Conservation (phyloP, 2,329 filamentous ascomycete genomes). For the Arthrobotrys pseudoclavata region DNA sequence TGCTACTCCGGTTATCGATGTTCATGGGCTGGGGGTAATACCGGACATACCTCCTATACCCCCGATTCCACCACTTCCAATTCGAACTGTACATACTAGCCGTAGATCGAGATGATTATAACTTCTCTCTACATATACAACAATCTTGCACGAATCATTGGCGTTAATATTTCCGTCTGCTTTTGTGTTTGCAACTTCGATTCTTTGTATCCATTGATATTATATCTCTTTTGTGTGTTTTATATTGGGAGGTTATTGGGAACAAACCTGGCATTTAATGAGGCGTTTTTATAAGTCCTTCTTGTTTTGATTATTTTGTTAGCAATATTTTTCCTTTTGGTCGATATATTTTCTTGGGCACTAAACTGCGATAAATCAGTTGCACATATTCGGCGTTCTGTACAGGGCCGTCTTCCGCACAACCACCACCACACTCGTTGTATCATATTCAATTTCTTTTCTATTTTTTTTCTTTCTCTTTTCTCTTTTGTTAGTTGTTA, state of each 20-base stretch:
- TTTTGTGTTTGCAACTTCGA: constrained; percentile 8
- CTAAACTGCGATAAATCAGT: constrained; percentile 9
- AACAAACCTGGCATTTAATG: constrained; percentile 51
- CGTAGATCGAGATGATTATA: constrained; percentile 47
- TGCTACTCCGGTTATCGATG: constrained; percentile 35
- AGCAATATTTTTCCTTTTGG: background rate
- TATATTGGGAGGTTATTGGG: constrained; percentile 31
- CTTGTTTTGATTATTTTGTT: constrained; percentile 4
- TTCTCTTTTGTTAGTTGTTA: background rate
- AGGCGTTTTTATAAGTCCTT: constrained; percentile 39
- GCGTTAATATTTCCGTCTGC: constrained; percentile 11
- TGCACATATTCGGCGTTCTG: constrained; percentile 27
- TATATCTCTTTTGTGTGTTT: constrained; percentile 3
- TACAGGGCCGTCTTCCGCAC: constrained; percentile 5
- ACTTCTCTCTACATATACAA: constrained; percentile 17
- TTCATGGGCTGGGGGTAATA: constrained; percentile 50
- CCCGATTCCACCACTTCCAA: constrained; percentile 33
- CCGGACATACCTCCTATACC: constrained; percentile 50
- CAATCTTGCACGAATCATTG: constrained; percentile 11
- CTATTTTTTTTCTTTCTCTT: background rate
- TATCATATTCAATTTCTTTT: constrained; percentile 17
- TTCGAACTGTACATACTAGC: constrained; percentile 50
- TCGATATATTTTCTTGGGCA: background rate
- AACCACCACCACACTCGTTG: constrained; percentile 4
- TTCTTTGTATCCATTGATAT: constrained; percentile 53